These are phyloP conservation scores for Acer saccharum DNA, from an alignment of 345 rosid species.

Conservation along the genomic window DNA sequence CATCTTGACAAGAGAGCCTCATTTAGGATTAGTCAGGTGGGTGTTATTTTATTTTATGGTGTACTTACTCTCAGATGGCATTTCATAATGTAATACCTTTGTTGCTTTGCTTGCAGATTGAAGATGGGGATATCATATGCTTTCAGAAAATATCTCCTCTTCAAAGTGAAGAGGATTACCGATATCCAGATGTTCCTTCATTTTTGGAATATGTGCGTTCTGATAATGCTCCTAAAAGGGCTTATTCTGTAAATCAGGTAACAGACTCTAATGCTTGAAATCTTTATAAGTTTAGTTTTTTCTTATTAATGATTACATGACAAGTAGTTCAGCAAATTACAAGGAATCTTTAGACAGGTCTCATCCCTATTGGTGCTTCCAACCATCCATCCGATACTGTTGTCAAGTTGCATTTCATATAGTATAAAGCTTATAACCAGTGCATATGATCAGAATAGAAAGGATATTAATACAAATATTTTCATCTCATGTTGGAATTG, in stretches of 20 bases:
- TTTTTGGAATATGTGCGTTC: constrained; percentile 72
- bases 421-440: neutral
- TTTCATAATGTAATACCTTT: constrained; percentile 1
- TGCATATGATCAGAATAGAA: neutral
- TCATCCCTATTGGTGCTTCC: neutral
- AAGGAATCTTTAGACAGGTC: too few relatives aligned
- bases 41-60: constrained; percentile 7
- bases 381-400: neutral
- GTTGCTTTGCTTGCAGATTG: constrained; percentile 51
- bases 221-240: constrained; percentile 79
- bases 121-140: constrained; percentile 98
- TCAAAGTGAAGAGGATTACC: constrained; percentile 54
- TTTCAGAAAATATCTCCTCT: constrained; percentile 69
- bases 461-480: neutral
- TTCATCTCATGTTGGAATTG: constrained; percentile 10
- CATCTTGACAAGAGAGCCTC: constrained; percentile 72
- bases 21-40: constrained; percentile 77
- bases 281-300: neutral
- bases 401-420: neutral
- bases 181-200: constrained; percentile 81
- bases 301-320: neutral
- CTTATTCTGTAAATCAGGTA: constrained; percentile 81
- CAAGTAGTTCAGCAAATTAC: neutral
- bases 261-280: neutral
- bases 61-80: constrained; percentile 2